These are phyloP conservation scores for Cicer pinnatifidum DNA, from an alignment of 306 rosid genomes.

Conservation along the genomic window DNA sequence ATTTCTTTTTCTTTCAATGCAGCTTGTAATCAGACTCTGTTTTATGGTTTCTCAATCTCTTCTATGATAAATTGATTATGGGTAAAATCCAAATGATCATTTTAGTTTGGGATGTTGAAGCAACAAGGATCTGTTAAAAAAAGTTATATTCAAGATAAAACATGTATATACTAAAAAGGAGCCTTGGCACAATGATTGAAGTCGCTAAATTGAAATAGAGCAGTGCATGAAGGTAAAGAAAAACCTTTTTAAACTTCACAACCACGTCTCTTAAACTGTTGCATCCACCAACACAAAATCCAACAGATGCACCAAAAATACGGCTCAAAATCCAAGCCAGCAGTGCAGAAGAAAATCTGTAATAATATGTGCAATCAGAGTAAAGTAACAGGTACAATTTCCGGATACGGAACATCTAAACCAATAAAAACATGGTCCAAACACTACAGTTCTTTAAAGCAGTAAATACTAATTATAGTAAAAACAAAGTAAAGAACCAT, in stretches of 20 bases:
- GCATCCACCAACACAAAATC: conserved; percentile 83
- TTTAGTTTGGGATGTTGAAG: neutral
- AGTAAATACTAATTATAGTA: neutral
- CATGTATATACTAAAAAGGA: conserved; percentile 1
- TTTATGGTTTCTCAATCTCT: too few relatives aligned
- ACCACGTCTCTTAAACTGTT: conserved; percentile 73
- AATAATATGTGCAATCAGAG: conserved; percentile 41
- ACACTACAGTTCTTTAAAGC: conserved; percentile 21
- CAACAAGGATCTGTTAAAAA: neutral
- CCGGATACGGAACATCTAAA: neutral
- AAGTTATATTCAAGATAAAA: conserved; percentile 19
- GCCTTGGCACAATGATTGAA: neutral
- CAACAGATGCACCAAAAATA: conserved; percentile 72
- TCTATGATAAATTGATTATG: too few relatives aligned
- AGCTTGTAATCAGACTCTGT: too few relatives aligned
- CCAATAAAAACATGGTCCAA: conserved; percentile 5
- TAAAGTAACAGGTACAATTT: conserved; percentile 25
- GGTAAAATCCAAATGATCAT: neutral
- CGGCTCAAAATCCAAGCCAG: conserved; percentile 80
- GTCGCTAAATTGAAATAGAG: conserved; percentile 26
- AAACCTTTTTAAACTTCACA: conserved; percentile 85
- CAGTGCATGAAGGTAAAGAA: conserved; percentile 40
- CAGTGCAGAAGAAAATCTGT: conserved; percentile 67
- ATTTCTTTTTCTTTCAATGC: too few relatives aligned
- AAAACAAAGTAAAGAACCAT: conserved; percentile 23